A percentile compares a stretch with the other conserved stretches of the same genome.
Conservation (phyloP, 1,139 yeast species). For the Nakaseomyces uthaithaninus region DNA sequence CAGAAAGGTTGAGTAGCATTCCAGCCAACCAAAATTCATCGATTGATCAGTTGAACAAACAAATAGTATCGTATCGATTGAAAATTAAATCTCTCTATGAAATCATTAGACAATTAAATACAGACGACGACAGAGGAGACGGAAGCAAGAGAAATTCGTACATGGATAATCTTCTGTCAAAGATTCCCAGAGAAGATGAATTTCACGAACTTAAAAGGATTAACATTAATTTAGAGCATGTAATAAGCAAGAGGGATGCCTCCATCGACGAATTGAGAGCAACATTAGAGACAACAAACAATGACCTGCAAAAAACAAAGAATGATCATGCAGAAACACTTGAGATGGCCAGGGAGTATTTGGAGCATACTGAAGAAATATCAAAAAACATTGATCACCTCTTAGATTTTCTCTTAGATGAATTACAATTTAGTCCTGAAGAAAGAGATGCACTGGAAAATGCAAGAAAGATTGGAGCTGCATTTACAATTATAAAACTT, state of each 20-base stretch:
- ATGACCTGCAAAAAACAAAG: conserved; percentile 24
- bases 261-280: background rate
- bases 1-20: conserved; percentile 16
- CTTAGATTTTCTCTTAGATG: conserved; percentile 21
- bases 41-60: conserved; percentile 30
- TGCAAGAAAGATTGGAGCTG: conserved; percentile 27
- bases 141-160: conserved; percentile 14
- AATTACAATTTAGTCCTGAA: conserved; percentile 19
- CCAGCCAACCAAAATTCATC: conserved; percentile 18
- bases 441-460: conserved; percentile 27
- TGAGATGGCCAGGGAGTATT: conserved; percentile 27
- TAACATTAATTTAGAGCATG: conserved; percentile 11
- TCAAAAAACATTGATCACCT: conserved; percentile 28
- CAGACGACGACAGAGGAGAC: conserved; percentile 18
- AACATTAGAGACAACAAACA: conserved; percentile 14
- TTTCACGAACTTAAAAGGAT: conserved; percentile 7
- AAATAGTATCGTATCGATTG: conserved; percentile 32
- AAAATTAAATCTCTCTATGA: conserved; percentile 32
- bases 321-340: conserved; percentile 28
- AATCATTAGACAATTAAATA: conserved; percentile 29
- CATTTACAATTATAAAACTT: conserved; percentile 31
- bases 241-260: background rate
- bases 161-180: background rate
- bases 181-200: conserved; percentile 14
- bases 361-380: conserved; percentile 30